phyloP scores from a whole-genome alignment of 164 flowering plant species.

The Aristolochia californica region DNA sequence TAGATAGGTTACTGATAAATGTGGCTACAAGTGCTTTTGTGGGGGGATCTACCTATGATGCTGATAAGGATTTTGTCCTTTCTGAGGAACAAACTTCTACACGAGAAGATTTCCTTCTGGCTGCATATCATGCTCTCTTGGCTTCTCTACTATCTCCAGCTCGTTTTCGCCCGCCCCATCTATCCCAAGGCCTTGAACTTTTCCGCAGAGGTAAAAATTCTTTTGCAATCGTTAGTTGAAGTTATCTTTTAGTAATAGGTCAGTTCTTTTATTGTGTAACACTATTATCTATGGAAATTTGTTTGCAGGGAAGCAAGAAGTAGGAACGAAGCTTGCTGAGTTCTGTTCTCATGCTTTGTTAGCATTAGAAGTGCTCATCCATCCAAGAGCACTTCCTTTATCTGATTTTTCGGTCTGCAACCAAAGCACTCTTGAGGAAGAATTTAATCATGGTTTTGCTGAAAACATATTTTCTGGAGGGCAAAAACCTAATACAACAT shows the following conservation, averaged over 20 bases:
- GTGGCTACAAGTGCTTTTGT: constrained; percentile 47
- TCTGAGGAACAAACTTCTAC: constrained; percentile 18
- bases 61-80: constrained; percentile 14
- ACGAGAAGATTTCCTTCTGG: constrained; percentile 60
- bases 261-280: background rate
- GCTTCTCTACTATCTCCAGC: constrained; percentile 75
- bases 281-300: constrained; percentile 1
- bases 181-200: constrained; percentile 63
- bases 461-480: constrained; percentile 17
- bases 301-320: constrained; percentile 55
- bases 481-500: constrained; percentile 11
- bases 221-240: background rate
- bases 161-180: constrained; percentile 47
- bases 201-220: constrained; percentile 53
- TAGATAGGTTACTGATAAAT: constrained; percentile 46
- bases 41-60: constrained; percentile 37
- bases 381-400: constrained; percentile 68
- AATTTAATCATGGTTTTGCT: constrained; percentile 9
- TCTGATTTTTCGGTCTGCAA: constrained; percentile 23
- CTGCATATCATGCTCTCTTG: constrained; percentile 63
- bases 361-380: constrained; percentile 70
- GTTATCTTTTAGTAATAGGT: background rate
- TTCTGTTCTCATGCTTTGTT: constrained; percentile 67
- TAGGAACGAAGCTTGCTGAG: constrained; percentile 55
- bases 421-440: constrained; percentile 9